Evolutionary conservation across 179 eudicot genomes (phyloP).

Genomic region (Pouteria campechiana): DNA sequence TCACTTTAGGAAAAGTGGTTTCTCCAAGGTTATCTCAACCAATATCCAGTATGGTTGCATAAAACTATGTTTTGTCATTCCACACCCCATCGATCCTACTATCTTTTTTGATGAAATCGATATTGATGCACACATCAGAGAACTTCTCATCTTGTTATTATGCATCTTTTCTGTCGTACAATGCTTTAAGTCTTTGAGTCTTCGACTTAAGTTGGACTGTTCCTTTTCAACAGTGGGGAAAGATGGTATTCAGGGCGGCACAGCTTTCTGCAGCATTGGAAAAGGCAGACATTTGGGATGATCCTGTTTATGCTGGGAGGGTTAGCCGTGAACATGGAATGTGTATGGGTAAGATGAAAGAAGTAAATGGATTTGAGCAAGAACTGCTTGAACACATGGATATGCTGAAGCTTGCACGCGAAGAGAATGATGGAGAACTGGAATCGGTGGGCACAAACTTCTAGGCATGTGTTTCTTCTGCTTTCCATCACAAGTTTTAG

Average conservation of each 20-base stretch:
- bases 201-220: too few species aligned
- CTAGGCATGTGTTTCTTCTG: conserved; percentile 59
- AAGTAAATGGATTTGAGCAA: conserved; percentile 76
- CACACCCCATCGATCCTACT: too few species aligned
- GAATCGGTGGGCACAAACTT: conserved; percentile 86
- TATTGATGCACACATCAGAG: too few species aligned
- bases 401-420: conserved; percentile 95
- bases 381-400: conserved; percentile 86
- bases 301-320: conserved; percentile 86
- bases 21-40: too few species aligned
- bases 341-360: conserved; percentile 66
- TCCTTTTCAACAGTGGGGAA: conserved; percentile 58
- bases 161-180: too few species aligned
- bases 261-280: conserved; percentile 55
- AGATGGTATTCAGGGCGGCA: conserved; percentile 47
- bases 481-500: too few species aligned
- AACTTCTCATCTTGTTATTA: too few species aligned
- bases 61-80: too few species aligned
- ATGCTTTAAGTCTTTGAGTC: too few species aligned
- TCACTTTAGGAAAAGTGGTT: too few species aligned
- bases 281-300: conserved; percentile 88
- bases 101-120: too few species aligned
- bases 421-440: conserved; percentile 87
- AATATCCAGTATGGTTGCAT: too few species aligned
- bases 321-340: conserved; percentile 93